These are phyloP conservation scores for Neonectria hederae DNA, from an alignment of 2,329 filamentous ascomycete species.

Conservation along the genomic window DNA sequence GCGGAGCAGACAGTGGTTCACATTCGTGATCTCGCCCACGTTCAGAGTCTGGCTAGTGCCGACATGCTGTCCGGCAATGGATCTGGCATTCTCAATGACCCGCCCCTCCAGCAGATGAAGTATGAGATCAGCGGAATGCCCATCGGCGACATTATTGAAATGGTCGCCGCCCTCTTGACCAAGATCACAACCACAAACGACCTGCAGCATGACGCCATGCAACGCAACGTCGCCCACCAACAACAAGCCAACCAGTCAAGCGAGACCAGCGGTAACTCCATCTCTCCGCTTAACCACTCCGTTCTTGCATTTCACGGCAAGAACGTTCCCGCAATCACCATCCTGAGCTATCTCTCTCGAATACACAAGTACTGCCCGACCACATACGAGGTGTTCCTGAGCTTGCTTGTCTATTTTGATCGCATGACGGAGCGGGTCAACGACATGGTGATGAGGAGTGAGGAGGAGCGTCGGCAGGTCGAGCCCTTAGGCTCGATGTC, in stretches of 20 bases:
- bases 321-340: conserved; percentile 96
- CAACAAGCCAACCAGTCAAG: conserved; percentile 61
- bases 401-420: conserved; percentile 95
- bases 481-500: conserved; percentile 23
- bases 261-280: conserved; percentile 62
- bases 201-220: conserved; percentile 88
- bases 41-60: conserved; percentile 85
- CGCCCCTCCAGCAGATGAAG: conserved; percentile 65
- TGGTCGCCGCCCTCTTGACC: conserved; percentile 95
- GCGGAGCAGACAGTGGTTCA: conserved; percentile 69
- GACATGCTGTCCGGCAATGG: conserved; percentile 69
- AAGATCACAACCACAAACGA: conserved; percentile 99
- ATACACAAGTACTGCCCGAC: conserved; percentile 99
- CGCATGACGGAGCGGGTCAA: conserved; percentile 98
- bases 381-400: conserved; percentile 97
- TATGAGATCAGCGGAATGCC: conserved; percentile 99
- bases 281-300: conserved; percentile 66
- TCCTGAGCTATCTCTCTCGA: conserved; percentile 91
- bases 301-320: conserved; percentile 98
- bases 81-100: conserved; percentile 60
- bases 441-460: conserved; percentile 76
- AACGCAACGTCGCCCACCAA: conserved; percentile 72
- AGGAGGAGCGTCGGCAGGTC: conserved; percentile 56
- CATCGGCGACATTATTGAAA: conserved; percentile 96
- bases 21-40: conserved; percentile 88